Evolutionary conservation across 2,329 filamentous ascomycete genomes (phyloP).

Genomic region (Phialocephala sp.): DNA sequence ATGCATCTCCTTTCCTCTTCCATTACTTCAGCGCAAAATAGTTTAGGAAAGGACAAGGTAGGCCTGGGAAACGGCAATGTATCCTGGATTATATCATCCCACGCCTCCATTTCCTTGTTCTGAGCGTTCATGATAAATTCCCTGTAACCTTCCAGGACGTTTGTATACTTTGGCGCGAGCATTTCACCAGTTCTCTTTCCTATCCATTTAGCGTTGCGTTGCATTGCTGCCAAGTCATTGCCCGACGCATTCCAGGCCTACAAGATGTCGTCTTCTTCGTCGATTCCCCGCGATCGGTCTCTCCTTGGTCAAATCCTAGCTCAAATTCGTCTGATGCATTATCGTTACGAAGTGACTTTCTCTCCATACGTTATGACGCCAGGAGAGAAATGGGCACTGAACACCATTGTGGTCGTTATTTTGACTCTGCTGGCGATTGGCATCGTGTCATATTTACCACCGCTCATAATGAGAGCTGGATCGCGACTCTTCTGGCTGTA

Average conservation of each 20-base stretch:
- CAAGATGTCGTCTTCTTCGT: constrained; percentile 3
- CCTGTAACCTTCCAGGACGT: neutral
- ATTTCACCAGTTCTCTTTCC: neutral
- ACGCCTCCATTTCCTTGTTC: neutral
- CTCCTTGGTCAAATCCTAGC: constrained; percentile 2
- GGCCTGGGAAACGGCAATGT: too few relatives aligned
- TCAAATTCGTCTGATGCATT: constrained; percentile 32
- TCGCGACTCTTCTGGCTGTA: constrained; percentile 21
- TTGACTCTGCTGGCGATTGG: constrained; percentile 20
- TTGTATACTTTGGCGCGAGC: neutral
- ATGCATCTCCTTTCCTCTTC: neutral
- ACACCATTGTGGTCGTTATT: constrained; percentile 45
- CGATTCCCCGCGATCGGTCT: neutral
- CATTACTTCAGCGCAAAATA: constrained; percentile 1
- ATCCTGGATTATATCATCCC: neutral
- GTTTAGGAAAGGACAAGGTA: constrained; percentile 6
- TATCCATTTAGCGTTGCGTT: neutral
- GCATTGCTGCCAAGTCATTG: neutral
- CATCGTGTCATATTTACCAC: constrained; percentile 18
- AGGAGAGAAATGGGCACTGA: constrained; percentile 49
- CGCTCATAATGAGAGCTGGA: constrained; percentile 11
- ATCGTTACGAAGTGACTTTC: constrained; percentile 53
- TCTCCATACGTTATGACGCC: constrained; percentile 51
- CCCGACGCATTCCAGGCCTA: neutral
- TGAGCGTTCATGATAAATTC: neutral